Evolutionary conservation across 129 eudicot genomes (phyloP).

Genomic region (Saposhnikovia divaricata): DNA sequence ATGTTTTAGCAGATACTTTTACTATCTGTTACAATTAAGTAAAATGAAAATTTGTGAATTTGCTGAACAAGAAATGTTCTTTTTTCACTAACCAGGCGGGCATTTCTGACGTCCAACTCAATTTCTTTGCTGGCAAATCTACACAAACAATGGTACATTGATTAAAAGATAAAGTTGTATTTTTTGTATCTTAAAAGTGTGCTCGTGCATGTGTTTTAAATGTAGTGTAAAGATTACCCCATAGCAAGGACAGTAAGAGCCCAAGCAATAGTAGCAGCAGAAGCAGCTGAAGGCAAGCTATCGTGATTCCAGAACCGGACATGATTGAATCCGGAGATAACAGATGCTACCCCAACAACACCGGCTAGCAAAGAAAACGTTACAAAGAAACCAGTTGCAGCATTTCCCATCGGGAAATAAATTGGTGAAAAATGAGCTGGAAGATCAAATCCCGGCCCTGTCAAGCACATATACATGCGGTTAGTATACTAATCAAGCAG

Average conservation of each 20-base stretch:
- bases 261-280: slow-evolving; percentile 84
- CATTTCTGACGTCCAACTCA: slow-evolving; percentile 53
- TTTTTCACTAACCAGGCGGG: slow-evolving; percentile 51
- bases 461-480: neutral
- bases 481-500: slow-evolving; percentile 2
- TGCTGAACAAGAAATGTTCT: neutral
- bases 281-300: slow-evolving; percentile 67
- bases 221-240: slow-evolving; percentile 49
- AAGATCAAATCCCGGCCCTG: slow-evolving; percentile 68
- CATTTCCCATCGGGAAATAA: slow-evolving; percentile 93
- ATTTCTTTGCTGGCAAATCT: slow-evolving; percentile 93
- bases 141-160: neutral
- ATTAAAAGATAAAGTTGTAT: neutral
- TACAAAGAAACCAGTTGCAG: slow-evolving; percentile 90
- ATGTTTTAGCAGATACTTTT: neutral
- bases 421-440: slow-evolving; percentile 97
- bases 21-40: neutral
- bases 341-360: slow-evolving; percentile 75
- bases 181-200: neutral
- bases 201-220: neutral
- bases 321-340: slow-evolving; percentile 61
- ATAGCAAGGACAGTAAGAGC: slow-evolving; percentile 74
- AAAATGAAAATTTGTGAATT: neutral
- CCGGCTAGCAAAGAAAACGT: slow-evolving; percentile 69
- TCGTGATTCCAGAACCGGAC: slow-evolving; percentile 47